Conservation (phyloP, 495 filamentous ascomycete species). For the Neurospora sp. region DNA sequence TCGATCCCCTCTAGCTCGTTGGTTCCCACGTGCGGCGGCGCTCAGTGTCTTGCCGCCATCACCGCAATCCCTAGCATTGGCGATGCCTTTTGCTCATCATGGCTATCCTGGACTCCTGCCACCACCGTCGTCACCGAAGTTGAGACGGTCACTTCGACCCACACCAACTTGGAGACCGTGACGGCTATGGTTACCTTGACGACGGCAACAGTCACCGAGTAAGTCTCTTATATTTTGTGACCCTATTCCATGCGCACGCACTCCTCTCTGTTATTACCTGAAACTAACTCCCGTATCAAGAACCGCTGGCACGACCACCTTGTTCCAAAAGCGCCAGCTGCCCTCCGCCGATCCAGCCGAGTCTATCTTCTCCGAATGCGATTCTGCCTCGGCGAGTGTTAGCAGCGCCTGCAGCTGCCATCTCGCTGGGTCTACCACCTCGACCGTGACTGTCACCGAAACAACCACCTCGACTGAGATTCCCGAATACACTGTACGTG, state of each 20-base stretch:
- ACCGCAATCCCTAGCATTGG: conserved; percentile 1
- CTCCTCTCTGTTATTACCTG: background rate
- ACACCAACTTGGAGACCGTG: conserved; percentile 5
- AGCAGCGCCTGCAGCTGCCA: conserved; percentile 18
- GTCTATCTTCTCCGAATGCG: conserved; percentile 8
- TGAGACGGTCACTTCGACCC: conserved; percentile 5
- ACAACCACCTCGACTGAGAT: conserved; percentile 4
- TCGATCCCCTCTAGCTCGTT: background rate
- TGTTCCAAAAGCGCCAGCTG: conserved; percentile 6
- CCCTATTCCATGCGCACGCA: background rate
- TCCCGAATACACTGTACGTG: conserved; percentile 2
- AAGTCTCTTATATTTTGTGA: background rate
- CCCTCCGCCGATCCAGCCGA: background rate
- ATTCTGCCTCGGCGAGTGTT: conserved; percentile 3
- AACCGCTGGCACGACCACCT: background rate
- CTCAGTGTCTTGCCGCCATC: conserved; percentile 5
- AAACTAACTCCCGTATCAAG: background rate
- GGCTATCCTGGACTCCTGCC: conserved; percentile 7
- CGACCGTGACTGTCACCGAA: conserved; percentile 8
- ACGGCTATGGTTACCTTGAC: conserved; percentile 5
- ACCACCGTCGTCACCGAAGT: conserved; percentile 13
- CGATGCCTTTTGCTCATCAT: conserved; percentile 15
- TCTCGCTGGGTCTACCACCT: conserved; percentile 7
- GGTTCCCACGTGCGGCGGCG: conserved; percentile 1
- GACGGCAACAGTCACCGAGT: conserved; percentile 6